phyloP scores from a whole-genome alignment of 2,329 filamentous ascomycete genomes.

The Magnaporthiopsis incrustans region DNA sequence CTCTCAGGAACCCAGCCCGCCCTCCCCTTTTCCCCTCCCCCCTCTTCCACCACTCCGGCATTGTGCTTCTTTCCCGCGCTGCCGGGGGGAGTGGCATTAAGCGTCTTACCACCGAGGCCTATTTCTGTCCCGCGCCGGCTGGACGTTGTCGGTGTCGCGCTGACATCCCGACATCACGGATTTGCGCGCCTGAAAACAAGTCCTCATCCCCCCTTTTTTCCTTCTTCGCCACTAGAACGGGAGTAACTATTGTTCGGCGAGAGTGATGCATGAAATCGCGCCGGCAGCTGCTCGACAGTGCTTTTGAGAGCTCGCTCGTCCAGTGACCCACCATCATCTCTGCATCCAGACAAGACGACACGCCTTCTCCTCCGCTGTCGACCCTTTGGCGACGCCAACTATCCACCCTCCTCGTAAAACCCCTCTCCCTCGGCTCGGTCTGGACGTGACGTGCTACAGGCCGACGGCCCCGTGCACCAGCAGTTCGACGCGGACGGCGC shows the following conservation, averaged over 20 bases:
- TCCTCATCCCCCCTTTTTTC: background rate
- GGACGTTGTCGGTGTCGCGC: background rate
- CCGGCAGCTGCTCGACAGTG: background rate
- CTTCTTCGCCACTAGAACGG: background rate
- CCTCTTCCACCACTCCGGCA: constrained; percentile 1
- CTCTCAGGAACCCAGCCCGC: background rate
- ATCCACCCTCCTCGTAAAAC: background rate
- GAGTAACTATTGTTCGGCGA: background rate
- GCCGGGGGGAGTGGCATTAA: background rate
- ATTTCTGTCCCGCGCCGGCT: background rate
- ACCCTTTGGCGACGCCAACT: background rate
- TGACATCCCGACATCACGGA: background rate
- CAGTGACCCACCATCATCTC: background rate
- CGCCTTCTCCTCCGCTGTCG: background rate
- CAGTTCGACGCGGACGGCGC: background rate
- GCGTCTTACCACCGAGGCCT: background rate
- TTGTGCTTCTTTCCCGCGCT: background rate
- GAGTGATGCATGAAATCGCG: background rate
- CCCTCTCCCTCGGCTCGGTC: no score
- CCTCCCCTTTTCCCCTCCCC: background rate
- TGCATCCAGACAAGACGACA: background rate
- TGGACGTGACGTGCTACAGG: background rate
- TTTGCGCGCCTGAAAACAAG: background rate
- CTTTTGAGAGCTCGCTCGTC: background rate
- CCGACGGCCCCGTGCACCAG: background rate